Percentiles rank a stretch among this genome's conserved stretches.
Conservation (phyloP, 1,284 basidiomycete species). For the Taiwanofungus camphoratus region DNA sequence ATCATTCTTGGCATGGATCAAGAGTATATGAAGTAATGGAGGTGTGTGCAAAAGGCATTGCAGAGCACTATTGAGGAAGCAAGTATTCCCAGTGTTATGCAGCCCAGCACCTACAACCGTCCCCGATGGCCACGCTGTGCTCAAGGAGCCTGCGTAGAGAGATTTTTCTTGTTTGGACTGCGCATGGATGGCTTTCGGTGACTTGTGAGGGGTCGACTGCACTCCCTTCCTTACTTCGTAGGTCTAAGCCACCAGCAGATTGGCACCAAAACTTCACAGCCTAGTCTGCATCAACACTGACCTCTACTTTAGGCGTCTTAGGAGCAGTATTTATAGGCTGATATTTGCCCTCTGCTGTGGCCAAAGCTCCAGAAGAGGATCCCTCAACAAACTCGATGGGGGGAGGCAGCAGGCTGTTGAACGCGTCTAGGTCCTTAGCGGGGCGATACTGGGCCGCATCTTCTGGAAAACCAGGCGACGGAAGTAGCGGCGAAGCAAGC, state of each 20-base stretch:
- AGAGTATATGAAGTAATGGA: slow-evolving; percentile 72
- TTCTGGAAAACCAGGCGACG: slow-evolving; percentile 42
- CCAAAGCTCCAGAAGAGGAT: slow-evolving; percentile 66
- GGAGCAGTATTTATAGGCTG: slow-evolving; percentile 68
- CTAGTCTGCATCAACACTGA: slow-evolving; percentile 22
- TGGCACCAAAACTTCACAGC: neutral
- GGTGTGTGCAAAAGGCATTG: slow-evolving; percentile 95
- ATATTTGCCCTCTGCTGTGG: slow-evolving; percentile 66
- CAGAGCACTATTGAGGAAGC: slow-evolving; percentile 93
- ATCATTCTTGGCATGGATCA: slow-evolving; percentile 39
- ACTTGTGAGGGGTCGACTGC: slow-evolving; percentile 9
- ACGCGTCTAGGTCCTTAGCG: slow-evolving; percentile 62
- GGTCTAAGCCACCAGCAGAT: neutral
- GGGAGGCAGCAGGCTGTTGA: slow-evolving; percentile 68
- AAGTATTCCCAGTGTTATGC: slow-evolving; percentile 92
- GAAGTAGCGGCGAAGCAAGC: slow-evolving; percentile 58
- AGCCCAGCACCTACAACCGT: slow-evolving; percentile 59
- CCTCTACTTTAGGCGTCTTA: slow-evolving; percentile 33
- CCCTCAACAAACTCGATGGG: slow-evolving; percentile 77
- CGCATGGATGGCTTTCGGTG: slow-evolving; percentile 11
- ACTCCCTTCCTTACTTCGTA: slow-evolving; percentile 9
- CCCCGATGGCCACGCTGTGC: slow-evolving; percentile 49
- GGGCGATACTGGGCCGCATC: slow-evolving; percentile 52
- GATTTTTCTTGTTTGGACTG: slow-evolving; percentile 11
- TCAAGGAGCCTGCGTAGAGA: slow-evolving; percentile 48